A percentile compares a stretch with the other conserved stretches of the same genome.
phyloP scores from a whole-genome alignment of 805 yeast species.

The Starmerella lactis-condensi region DNA sequence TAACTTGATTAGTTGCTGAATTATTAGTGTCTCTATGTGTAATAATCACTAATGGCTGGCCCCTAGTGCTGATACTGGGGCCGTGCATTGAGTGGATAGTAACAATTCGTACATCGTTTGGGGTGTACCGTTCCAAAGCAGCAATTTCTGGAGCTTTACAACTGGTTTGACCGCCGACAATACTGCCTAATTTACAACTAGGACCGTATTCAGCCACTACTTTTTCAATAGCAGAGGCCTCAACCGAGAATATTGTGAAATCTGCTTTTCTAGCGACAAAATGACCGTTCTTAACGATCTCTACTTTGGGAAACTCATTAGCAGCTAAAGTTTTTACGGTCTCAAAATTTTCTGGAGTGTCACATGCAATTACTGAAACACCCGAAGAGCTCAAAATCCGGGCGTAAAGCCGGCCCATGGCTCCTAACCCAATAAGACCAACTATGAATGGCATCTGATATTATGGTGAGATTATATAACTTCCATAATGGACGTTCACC shows the following conservation, averaged over 20 bases:
- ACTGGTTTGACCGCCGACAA: conserved; percentile 97
- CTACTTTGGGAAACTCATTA: conserved; percentile 21
- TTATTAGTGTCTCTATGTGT: conserved; percentile 46
- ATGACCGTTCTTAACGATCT: conserved; percentile 61
- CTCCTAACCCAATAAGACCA: conserved; percentile 92
- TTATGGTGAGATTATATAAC: no score
- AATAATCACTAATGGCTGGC: conserved; percentile 82
- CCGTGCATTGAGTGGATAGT: conserved; percentile 90
- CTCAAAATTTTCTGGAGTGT: conserved; percentile 46
- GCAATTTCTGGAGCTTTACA: conserved; percentile 79
- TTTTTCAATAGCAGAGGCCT: conserved; percentile 62
- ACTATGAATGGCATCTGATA: conserved; percentile 24
- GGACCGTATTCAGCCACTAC: conserved; percentile 70
- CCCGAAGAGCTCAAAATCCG: conserved; percentile 59
- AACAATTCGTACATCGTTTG: conserved; percentile 64
- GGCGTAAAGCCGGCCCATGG: conserved; percentile 89
- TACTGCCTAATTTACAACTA: conserved; percentile 62
- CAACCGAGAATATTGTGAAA: conserved; percentile 76
- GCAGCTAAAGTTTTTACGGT: conserved; percentile 26
- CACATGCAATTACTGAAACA: conserved; percentile 60
- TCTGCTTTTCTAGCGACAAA: conserved; percentile 65
- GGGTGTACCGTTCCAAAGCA: conserved; percentile 63
- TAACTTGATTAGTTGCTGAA: conserved; percentile 38
- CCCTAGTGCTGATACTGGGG: conserved; percentile 70
- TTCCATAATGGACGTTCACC: no score